Percentiles rank a stretch among this genome's conserved stretches.
Conservation (phyloP, 495 filamentous ascomycete genomes). For the Thozetella sp. region DNA sequence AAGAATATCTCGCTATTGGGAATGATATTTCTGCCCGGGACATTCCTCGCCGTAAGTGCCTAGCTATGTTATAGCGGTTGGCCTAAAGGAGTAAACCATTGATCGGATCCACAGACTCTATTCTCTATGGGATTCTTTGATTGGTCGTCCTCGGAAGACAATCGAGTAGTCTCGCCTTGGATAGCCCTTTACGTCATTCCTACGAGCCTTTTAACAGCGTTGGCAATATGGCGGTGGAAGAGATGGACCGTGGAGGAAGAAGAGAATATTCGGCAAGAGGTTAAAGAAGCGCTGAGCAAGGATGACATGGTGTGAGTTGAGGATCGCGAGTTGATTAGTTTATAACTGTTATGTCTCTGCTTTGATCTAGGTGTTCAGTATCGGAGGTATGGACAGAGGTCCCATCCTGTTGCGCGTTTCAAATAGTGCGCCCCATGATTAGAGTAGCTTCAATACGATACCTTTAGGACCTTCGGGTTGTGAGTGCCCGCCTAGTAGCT, state of each 20-base stretch:
- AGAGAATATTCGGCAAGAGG: not conserved
- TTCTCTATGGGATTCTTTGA: constrained; percentile 16
- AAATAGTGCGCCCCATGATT: no score
- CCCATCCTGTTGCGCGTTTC: no score
- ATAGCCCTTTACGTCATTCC: constrained; percentile 7
- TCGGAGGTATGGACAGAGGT: no score
- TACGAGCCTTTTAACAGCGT: constrained; percentile 4
- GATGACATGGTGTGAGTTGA: no score
- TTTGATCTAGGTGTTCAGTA: no score
- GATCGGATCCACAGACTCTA: constrained; percentile 6
- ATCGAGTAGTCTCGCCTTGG: constrained; percentile 9
- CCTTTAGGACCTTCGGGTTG: no score
- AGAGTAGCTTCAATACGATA: no score
- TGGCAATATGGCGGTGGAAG: constrained; percentile 4
- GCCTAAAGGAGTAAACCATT: not conserved
- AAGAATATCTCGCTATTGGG: constrained; percentile 10
- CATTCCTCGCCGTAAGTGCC: constrained; percentile 14
- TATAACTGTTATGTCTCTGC: no score
- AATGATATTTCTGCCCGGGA: constrained; percentile 16
- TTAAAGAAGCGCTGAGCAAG: not conserved
- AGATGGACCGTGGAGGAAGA: constrained; percentile 4
- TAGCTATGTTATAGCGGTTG: not conserved
- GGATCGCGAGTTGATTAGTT: no score
- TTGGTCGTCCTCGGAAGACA: constrained; percentile 9
- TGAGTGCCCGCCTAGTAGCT: no score